Conservation (phyloP, 331 rosid genomes). For the Pyracantha coccinea region DNA sequence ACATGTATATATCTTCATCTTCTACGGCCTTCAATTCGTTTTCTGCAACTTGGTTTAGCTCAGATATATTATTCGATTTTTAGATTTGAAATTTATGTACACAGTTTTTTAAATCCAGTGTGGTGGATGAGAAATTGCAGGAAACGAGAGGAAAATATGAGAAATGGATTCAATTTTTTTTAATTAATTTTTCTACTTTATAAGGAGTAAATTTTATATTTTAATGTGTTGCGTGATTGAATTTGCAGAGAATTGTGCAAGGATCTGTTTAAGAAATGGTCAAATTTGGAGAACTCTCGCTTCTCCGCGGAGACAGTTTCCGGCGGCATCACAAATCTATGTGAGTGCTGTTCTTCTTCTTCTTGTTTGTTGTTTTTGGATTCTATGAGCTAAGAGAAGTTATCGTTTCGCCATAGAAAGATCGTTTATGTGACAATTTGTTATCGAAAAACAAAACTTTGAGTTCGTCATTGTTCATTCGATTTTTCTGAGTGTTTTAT, state of each 20-base stretch:
- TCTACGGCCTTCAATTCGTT: no score
- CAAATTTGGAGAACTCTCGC: conserved; percentile 53
- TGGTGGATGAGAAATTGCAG: neutral
- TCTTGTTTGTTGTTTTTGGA: neutral
- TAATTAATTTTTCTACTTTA: neutral
- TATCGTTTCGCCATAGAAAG: neutral
- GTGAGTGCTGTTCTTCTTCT: conserved; percentile 38
- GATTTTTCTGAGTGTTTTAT: neutral
- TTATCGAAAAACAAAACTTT: neutral
- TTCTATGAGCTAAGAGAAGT: neutral
- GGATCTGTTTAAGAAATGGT: conserved; percentile 78
- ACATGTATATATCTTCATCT: neutral
- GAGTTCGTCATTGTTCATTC: neutral
- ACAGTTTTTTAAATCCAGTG: neutral
- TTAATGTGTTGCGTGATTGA: neutral
- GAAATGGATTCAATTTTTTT: neutral
- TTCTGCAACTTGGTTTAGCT: neutral
- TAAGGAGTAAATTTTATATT: neutral
- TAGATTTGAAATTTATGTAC: neutral
- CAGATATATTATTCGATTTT: neutral
- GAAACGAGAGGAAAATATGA: neutral
- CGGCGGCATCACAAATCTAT: conserved; percentile 85
- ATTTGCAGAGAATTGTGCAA: conserved; percentile 63
- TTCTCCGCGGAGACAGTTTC: conserved; percentile 65
- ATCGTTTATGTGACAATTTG: neutral